A percentile compares a stretch with the other conserved stretches of the same genome.
Evolutionary conservation across 371 early-diverging fungal genomes (phyloP).

Genomic region (Mucor plumbeus): DNA sequence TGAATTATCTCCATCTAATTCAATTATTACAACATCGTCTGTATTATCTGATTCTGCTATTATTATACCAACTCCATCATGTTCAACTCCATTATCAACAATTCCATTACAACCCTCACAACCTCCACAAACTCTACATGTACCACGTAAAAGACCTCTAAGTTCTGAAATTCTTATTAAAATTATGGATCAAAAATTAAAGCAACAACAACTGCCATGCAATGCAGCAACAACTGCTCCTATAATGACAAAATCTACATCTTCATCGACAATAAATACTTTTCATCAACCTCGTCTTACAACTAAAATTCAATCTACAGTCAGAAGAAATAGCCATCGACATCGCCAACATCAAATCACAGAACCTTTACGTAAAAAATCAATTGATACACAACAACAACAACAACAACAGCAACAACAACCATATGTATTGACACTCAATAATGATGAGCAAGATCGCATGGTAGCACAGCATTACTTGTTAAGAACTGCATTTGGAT

Average conservation of each 20-base stretch:
- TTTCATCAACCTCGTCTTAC: background rate
- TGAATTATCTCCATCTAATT: slow-evolving; percentile 10
- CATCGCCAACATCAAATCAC: background rate
- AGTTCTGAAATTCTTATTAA: slow-evolving; percentile 27
- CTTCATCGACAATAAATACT: background rate
- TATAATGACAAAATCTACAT: background rate
- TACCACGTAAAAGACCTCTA: slow-evolving; percentile 19
- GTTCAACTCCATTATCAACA: slow-evolving; percentile 6
- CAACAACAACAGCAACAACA: too few species aligned
- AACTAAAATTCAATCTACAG: background rate
- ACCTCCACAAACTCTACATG: background rate
- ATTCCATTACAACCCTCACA: background rate
- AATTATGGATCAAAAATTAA: slow-evolving; percentile 30
- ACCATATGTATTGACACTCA: slow-evolving; percentile 40
- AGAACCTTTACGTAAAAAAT: slow-evolving; percentile 1
- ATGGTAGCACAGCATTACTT: slow-evolving; percentile 54
- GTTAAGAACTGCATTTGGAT: slow-evolving; percentile 50
- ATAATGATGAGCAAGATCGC: slow-evolving; percentile 49
- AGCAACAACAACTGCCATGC: slow-evolving; percentile 14
- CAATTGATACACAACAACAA: background rate
- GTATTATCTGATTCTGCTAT: slow-evolving; percentile 17
- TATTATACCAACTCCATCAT: slow-evolving; percentile 5
- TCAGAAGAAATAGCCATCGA: background rate
- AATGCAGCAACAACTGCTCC: background rate
- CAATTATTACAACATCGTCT: slow-evolving; percentile 10